Evolutionary conservation across 345 rosid genomes (phyloP).

Genomic region (Eucalyptus victrix): DNA sequence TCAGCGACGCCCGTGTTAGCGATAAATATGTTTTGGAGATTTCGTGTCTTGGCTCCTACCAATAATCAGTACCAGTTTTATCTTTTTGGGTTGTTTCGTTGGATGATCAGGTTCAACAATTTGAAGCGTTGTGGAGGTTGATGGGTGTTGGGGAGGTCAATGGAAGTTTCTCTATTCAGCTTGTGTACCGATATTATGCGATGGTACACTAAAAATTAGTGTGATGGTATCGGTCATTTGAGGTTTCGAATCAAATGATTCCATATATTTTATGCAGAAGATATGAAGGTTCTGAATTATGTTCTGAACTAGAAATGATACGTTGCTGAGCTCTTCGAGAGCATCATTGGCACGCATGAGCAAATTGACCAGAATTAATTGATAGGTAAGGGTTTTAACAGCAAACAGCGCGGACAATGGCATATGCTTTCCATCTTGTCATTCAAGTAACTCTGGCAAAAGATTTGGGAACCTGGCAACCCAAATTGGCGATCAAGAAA

Average conservation of each 20-base stretch:
- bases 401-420: not conserved
- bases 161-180: not conserved
- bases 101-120: not conserved
- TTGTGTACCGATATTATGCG: not conserved
- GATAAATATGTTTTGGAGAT: not conserved
- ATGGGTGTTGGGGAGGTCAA: not conserved
- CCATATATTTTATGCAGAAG: not conserved
- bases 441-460: not conserved
- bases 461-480: not conserved
- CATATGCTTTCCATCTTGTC: not conserved
- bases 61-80: not conserved
- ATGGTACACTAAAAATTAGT: not conserved
- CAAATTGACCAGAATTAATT: not conserved
- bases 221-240: not conserved
- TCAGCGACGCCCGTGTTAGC: not conserved
- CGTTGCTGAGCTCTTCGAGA: not conserved
- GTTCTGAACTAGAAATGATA: not conserved
- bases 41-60: not conserved
- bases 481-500: not conserved
- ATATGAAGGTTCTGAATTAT: not conserved
- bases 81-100: not conserved
- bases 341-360: not conserved
- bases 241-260: not conserved
- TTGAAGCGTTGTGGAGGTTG: not conserved
- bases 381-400: not conserved